These are phyloP conservation scores for Paramecium pentaurelia DNA, from an alignment of 73 alveolate genomes.

Conservation along the genomic window DNA sequence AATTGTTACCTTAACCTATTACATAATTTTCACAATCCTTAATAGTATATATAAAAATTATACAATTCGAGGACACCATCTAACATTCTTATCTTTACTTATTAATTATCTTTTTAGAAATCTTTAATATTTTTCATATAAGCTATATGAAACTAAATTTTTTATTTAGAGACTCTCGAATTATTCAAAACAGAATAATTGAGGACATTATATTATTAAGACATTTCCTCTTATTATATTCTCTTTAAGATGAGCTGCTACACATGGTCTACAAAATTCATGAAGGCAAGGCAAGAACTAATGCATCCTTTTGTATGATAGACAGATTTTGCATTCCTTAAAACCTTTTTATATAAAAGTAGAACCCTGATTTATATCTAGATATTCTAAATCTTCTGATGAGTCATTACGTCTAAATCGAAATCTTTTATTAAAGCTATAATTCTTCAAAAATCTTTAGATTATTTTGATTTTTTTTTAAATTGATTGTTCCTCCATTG, in stretches of 20 bases:
- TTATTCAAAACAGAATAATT: not conserved
- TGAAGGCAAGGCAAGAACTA: not conserved
- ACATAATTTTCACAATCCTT: constrained; percentile 1
- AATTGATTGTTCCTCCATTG: not conserved
- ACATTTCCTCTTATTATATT: not conserved
- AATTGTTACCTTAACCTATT: not conserved
- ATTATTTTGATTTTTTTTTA: not conserved
- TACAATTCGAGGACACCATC: constrained; percentile 9
- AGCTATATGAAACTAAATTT: not conserved
- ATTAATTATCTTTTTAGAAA: not conserved
- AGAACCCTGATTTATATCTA: not conserved
- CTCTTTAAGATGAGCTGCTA: not conserved
- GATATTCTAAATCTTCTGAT: not conserved
- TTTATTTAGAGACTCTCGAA: not conserved
- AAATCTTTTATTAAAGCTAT: not conserved
- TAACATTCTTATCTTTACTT: not conserved
- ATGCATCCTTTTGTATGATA: not conserved
- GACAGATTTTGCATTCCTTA: not conserved
- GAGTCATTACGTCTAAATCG: not conserved
- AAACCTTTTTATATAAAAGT: not conserved
- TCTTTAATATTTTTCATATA: not conserved
- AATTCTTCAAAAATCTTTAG: not conserved
- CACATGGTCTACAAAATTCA: not conserved
- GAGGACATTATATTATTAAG: not conserved
- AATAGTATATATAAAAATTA: not conserved